Evolutionary conservation across 768 basidiomycete species (phyloP), one percentile per base, ranked within the genome.

Genomic region (Cantharellus cinnabarinus): DNA sequence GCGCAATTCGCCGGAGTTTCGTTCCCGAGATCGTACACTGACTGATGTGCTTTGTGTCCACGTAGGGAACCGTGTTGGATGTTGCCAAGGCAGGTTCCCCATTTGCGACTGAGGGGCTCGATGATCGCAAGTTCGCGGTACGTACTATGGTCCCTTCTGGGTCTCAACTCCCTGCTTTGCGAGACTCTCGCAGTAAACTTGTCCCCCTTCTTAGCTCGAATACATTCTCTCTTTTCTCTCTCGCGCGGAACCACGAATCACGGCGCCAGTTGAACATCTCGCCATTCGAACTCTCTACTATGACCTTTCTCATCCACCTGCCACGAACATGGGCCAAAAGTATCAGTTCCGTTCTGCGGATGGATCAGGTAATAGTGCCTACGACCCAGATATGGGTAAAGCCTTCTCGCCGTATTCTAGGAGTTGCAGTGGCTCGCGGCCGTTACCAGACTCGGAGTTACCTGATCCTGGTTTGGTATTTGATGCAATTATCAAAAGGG

Each of bases 271-370:
- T 14, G 40, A 58, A 41, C 52, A 64, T 55, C 59, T 59, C 29
- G 61, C 57, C 50, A 54, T 62, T 42, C 41, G 44, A 14, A 40
- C 64, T 41, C 63, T 87, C 48, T 87, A 81, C 73, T 79, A 82
- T 61, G 87, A 87, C 68, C 76, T 89, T 41, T 84, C 85, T 2
- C 86, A 86, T 62, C 85, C 85, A 3, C 80, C 83, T 5, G 69
- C 68, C 55, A 72, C 72, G 5, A 84, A 79, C 66, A 69, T 83
- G 42, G 64, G 62, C 35, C 41, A 48, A 51, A 53, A 63, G 39
- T 58, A 58, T 37, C 41, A 40, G n/a, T 57, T 58, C 56, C 79
- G 89, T 41, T 67, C 76, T 0, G 82, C 85, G 2, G 89, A 91
- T 68, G 89, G 89, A 4, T 78, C 80, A 2, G 70, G 71, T 67